Conservation (phyloP, 2,329 filamentous ascomycete species). For the Colletotrichum ledebouriae region DNA sequence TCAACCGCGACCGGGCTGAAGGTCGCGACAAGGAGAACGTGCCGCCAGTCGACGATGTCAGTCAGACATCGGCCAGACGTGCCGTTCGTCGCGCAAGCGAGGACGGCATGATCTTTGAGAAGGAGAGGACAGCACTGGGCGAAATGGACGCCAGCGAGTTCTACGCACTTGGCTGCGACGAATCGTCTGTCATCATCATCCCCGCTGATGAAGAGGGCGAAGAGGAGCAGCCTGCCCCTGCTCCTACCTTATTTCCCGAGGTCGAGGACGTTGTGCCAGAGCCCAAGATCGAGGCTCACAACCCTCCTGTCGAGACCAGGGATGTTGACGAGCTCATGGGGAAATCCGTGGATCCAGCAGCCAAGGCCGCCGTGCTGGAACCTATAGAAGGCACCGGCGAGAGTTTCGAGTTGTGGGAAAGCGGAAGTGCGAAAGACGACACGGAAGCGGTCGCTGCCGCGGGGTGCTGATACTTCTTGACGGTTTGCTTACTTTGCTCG, state of each 20-base stretch:
- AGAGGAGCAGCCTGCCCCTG: conserved; percentile 43
- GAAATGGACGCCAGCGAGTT: conserved; percentile 78
- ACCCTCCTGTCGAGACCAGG: conserved; percentile 42
- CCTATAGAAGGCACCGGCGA: conserved; percentile 71
- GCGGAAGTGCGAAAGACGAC: conserved; percentile 73
- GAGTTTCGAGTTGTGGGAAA: conserved; percentile 79
- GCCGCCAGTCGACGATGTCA: conserved; percentile 77
- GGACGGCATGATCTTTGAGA: conserved; percentile 73
- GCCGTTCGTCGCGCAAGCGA: conserved; percentile 50
- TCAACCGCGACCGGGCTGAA: conserved; percentile 66
- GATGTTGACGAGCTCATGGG: conserved; percentile 55
- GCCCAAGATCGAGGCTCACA: conserved; percentile 44
- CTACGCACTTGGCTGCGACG: conserved; percentile 75
- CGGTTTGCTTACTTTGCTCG: conserved; percentile 24
- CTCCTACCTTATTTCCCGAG: conserved; percentile 19
- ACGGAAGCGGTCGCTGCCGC: conserved; percentile 49
- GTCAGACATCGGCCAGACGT: conserved; percentile 63
- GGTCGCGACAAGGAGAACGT: conserved; percentile 92
- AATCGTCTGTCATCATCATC: conserved; percentile 71
- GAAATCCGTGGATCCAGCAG: conserved; percentile 53
- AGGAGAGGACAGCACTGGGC: conserved; percentile 73
- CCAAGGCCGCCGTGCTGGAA: conserved; percentile 63
- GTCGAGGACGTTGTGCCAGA: conserved; percentile 48
- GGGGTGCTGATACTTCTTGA: conserved; percentile 46
- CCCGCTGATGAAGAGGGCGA: conserved; percentile 70